phyloP scores from a whole-genome alignment of 768 basidiomycete genomes.

The Neoboletus brunneissimus region DNA sequence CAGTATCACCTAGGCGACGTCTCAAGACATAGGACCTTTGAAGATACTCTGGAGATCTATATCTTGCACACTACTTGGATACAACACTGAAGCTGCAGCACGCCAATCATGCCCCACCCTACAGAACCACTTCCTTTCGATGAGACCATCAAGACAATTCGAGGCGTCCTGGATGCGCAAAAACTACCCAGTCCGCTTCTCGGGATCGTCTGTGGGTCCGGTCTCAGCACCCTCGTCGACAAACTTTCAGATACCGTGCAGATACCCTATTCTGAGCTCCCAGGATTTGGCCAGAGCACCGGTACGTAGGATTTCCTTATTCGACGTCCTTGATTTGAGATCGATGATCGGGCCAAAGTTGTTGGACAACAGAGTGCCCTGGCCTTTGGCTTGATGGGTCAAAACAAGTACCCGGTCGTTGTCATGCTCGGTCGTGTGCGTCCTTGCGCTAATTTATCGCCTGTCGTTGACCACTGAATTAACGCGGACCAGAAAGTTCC shows the following conservation, averaged over 20 bases:
- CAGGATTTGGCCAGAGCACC: conserved; percentile 75
- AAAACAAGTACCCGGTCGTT: conserved; percentile 71
- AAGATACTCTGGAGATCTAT: not conserved
- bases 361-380: conserved; percentile 77
- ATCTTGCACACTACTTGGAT: not conserved
- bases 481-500: conserved; percentile 51
- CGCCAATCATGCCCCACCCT: conserved; percentile 11
- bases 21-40: not conserved
- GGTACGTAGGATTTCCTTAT: conserved; percentile 41
- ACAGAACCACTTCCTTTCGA: conserved; percentile 25
- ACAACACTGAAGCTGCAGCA: not conserved
- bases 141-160: conserved; percentile 29
- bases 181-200: conserved; percentile 56
- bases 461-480: conserved; percentile 1
- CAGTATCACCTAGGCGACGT: not conserved
- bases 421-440: conserved; percentile 85
- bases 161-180: conserved; percentile 21
- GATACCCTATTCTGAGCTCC: conserved; percentile 64
- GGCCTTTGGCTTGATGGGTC: conserved; percentile 77
- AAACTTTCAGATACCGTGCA: conserved; percentile 53
- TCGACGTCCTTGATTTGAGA: not conserved
- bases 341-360: conserved; percentile 42
- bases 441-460: conserved; percentile 1
- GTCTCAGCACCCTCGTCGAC: conserved; percentile 71
- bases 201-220: conserved; percentile 87